These are phyloP conservation scores for Bacidia rubella DNA, from an alignment of 495 filamentous ascomycete species.

Conservation along the genomic window DNA sequence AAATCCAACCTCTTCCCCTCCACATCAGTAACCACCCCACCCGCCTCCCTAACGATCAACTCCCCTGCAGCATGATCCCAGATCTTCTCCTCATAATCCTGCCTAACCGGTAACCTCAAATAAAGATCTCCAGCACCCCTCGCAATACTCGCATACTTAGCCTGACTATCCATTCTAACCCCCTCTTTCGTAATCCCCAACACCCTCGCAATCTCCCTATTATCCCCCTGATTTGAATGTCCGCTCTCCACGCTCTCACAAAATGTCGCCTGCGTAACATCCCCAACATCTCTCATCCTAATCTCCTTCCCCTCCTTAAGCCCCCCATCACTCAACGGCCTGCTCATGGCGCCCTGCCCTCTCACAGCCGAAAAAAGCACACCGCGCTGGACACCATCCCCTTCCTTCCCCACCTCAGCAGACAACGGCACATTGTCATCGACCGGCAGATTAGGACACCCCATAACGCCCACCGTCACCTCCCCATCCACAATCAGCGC, in stretches of 20 bases:
- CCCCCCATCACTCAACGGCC: constrained; percentile 48
- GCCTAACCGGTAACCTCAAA: constrained; percentile 67
- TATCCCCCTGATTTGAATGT: constrained; percentile 78
- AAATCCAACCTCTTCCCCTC: constrained; percentile 73
- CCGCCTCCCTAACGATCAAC: constrained; percentile 85
- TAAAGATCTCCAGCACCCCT: constrained; percentile 91
- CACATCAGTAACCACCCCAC: constrained; percentile 80
- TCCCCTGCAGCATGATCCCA: constrained; percentile 99
- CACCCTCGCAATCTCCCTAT: constrained; percentile 67
- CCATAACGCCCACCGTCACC: constrained; percentile 85
- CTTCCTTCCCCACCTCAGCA: constrained; percentile 54
- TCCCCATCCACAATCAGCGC: constrained; percentile 87
- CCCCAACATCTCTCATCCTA: constrained; percentile 58
- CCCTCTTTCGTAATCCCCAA: constrained; percentile 75
- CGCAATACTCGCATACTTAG: constrained; percentile 95
- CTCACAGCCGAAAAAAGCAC: constrained; percentile 71
- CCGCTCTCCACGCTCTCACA: constrained; percentile 90
- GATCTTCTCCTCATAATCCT: constrained; percentile 94
- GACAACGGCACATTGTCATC: constrained; percentile 57
- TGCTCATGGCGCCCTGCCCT: constrained; percentile 62
- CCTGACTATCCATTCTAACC: constrained; percentile 92
- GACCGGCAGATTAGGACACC: constrained; percentile 86
- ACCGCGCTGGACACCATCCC: constrained; percentile 53
- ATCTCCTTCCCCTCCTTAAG: constrained; percentile 52
- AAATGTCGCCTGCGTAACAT: constrained; percentile 55